A percentile compares a stretch with the other conserved stretches of the same genome.
Conservation (phyloP, 2,329 filamentous ascomycete genomes). For the Zalaria sp. region DNA sequence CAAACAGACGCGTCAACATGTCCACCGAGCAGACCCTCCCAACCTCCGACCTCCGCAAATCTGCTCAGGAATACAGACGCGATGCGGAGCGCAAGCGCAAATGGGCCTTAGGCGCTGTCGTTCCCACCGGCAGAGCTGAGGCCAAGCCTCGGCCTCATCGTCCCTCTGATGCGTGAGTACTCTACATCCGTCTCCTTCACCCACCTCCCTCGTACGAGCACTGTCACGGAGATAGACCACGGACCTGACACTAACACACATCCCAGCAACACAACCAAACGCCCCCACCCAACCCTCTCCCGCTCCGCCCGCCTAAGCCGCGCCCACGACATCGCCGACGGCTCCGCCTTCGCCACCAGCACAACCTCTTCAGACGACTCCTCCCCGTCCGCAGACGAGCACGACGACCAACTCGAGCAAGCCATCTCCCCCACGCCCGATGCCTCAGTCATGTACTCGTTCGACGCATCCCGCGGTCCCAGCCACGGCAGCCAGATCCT, state of each 20-base stretch:
- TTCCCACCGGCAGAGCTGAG: slow-evolving; percentile 12
- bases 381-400: slow-evolving; percentile 29
- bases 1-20: slow-evolving; percentile 16
- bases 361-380: slow-evolving; percentile 19
- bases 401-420: slow-evolving; percentile 27
- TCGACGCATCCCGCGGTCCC: slow-evolving; percentile 35
- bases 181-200: not conserved
- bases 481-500: slow-evolving; percentile 43
- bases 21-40: slow-evolving; percentile 31
- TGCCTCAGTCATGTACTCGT: slow-evolving; percentile 39
- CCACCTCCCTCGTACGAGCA: not conserved
- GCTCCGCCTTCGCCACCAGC: slow-evolving; percentile 6
- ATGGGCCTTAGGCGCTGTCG: slow-evolving; percentile 31
- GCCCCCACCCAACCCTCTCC: no score
- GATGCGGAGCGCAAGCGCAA: slow-evolving; percentile 35
- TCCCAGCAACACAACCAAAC: no score
- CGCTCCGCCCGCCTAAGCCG: not conserved
- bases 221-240: no score
- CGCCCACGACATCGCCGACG: slow-evolving; percentile 25
- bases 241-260: no score
- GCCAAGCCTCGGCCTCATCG: slow-evolving; percentile 18
- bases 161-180: slow-evolving; percentile 18
- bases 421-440: slow-evolving; percentile 30
- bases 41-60: slow-evolving; percentile 39
- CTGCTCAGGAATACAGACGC: slow-evolving; percentile 37